Percentiles rank a stretch among this genome's conserved stretches.
Evolutionary conservation across 129 eudicot genomes (phyloP).

Genomic region (Centaurea solstitialis): DNA sequence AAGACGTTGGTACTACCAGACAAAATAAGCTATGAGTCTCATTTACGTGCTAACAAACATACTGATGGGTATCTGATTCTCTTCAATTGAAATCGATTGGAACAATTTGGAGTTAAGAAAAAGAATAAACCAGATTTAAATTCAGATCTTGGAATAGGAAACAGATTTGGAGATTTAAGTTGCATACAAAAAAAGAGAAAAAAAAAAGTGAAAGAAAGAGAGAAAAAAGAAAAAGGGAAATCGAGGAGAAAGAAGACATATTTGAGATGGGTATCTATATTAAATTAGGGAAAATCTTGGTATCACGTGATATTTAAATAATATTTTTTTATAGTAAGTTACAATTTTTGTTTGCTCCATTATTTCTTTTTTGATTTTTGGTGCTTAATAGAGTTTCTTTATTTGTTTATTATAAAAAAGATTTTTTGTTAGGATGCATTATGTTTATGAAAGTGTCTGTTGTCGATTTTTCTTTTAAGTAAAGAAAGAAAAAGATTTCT

Average conservation of each 20-base stretch:
- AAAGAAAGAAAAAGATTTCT: too few relatives aligned
- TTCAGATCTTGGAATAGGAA: not conserved
- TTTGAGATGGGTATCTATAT: not conserved
- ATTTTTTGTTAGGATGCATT: too few relatives aligned
- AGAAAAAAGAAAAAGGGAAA: too few relatives aligned
- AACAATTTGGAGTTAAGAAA: not conserved
- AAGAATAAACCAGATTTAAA: not conserved
- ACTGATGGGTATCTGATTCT: not conserved
- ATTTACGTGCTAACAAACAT: not conserved
- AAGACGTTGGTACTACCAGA: too few relatives aligned
- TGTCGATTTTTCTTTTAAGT: too few relatives aligned
- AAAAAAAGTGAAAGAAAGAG: not conserved
- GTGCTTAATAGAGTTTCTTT: too few relatives aligned
- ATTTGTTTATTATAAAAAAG: too few relatives aligned
- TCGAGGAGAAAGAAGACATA: not conserved
- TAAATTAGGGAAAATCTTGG: not conserved
- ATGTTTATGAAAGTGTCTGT: too few relatives aligned
- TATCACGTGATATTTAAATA: not conserved
- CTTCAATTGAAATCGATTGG: not conserved
- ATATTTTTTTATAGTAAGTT: not conserved
- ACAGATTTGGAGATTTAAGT: not conserved
- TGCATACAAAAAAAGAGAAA: not conserved
- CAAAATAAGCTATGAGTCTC: too few relatives aligned
- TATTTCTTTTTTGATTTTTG: too few relatives aligned
- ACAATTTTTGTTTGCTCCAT: too few relatives aligned